A percentile compares a stretch with the other conserved stretches of the same genome.
Conservation (phyloP, 331 rosid species). For the Rosa hybrid region DNA sequence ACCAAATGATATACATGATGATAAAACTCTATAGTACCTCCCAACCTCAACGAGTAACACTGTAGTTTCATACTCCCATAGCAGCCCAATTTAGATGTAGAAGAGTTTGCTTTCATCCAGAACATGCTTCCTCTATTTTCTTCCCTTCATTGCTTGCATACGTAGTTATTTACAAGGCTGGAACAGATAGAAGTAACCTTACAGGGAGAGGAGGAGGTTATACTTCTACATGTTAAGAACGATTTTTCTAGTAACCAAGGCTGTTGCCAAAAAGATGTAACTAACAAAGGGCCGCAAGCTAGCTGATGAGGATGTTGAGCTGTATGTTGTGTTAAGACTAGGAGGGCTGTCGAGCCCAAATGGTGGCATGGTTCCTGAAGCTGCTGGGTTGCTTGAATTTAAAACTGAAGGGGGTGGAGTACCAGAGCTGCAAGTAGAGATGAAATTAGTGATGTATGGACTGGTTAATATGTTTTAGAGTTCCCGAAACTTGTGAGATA, state of each 20-base stretch:
- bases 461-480: conserved; percentile 20
- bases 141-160: background rate
- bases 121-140: conserved; percentile 13
- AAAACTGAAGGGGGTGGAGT: conserved; percentile 52
- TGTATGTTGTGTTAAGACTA: conserved; percentile 7
- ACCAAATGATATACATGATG: conserved; percentile 37
- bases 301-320: conserved; percentile 52
- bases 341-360: conserved; percentile 64
- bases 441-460: conserved; percentile 15
- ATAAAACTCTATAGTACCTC: conserved; percentile 24
- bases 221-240: conserved; percentile 27
- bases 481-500: conserved; percentile 18
- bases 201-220: conserved; percentile 14
- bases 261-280: conserved; percentile 42
- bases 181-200: conserved; percentile 1
- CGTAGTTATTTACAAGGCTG: conserved; percentile 34
- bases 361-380: conserved; percentile 52
- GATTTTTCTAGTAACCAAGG: conserved; percentile 39
- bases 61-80: conserved; percentile 5
- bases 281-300: conserved; percentile 51
- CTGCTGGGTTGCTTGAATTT: conserved; percentile 70
- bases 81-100: conserved; percentile 9
- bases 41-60: conserved; percentile 14
- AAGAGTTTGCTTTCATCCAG: background rate
- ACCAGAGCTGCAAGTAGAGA: conserved; percentile 51